A percentile compares a stretch with the other conserved stretches of the same genome.
phyloP scores from a whole-genome alignment of 1,139 yeast species.

The Candida sanyaensis region DNA sequence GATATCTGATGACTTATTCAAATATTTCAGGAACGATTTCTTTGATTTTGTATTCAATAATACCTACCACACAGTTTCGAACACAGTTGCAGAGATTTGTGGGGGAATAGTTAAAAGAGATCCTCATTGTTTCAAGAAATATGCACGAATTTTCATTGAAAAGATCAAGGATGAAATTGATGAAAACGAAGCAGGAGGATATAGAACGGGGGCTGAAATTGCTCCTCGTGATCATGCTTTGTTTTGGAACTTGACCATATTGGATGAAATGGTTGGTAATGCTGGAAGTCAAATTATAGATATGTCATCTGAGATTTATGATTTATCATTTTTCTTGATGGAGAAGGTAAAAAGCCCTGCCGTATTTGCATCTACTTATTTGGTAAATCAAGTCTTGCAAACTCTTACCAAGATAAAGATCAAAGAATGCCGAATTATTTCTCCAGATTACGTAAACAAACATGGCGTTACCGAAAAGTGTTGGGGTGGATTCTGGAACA shows the following conservation, averaged over 20 bases:
- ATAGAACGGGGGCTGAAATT: slow-evolving; percentile 68
- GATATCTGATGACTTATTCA: slow-evolving; percentile 64
- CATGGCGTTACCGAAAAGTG: slow-evolving; percentile 49
- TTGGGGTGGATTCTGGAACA: slow-evolving; percentile 76
- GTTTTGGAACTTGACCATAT: slow-evolving; percentile 69
- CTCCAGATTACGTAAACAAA: slow-evolving; percentile 33
- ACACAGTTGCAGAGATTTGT: slow-evolving; percentile 68
- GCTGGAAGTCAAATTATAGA: slow-evolving; percentile 55
- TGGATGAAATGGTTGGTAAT: slow-evolving; percentile 73
- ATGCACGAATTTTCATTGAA: slow-evolving; percentile 48
- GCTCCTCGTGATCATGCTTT: slow-evolving; percentile 78
- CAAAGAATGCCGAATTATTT: slow-evolving; percentile 54
- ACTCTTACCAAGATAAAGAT: slow-evolving; percentile 64
- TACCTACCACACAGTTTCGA: slow-evolving; percentile 66
- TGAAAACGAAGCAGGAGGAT: slow-evolving; percentile 84
- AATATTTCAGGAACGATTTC: slow-evolving; percentile 51
- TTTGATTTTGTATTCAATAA: slow-evolving; percentile 59
- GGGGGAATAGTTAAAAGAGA: slow-evolving; percentile 69
- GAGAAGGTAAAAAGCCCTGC: slow-evolving; percentile 69
- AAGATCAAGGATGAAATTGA: slow-evolving; percentile 67
- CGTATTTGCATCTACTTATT: slow-evolving; percentile 45
- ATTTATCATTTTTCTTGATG: slow-evolving; percentile 54
- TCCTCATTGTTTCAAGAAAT: slow-evolving; percentile 47
- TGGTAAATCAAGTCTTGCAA: slow-evolving; percentile 68
- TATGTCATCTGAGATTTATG: slow-evolving; percentile 47